Evolutionary conservation across 106 monocot species (phyloP).

Genomic region (Phalaenopsis equestris): DNA sequence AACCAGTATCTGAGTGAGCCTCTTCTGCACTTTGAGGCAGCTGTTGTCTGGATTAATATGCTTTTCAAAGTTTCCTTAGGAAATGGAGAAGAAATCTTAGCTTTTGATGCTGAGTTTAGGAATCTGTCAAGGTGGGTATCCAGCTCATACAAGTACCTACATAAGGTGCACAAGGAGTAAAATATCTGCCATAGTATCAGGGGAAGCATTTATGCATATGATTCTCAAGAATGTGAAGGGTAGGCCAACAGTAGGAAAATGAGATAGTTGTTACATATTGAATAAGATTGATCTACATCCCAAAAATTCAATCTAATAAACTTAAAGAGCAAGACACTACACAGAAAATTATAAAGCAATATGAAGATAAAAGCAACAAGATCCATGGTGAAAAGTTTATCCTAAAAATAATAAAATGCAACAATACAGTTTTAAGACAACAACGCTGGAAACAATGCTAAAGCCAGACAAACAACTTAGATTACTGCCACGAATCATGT

Average conservation of each 20-base stretch:
- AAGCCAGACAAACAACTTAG: not conserved
- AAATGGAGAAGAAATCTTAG: conserved; percentile 65
- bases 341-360: not conserved
- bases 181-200: not conserved
- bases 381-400: not conserved
- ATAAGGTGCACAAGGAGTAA: not conserved
- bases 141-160: conserved; percentile 70
- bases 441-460: not conserved
- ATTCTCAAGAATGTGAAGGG: not conserved
- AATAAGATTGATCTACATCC: not conserved
- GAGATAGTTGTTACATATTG: not conserved
- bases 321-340: not conserved
- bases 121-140: conserved; percentile 77
- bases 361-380: not conserved
- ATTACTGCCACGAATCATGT: too few relatives aligned
- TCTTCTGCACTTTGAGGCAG: conserved; percentile 70
- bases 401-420: not conserved
- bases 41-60: conserved; percentile 69
- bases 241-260: not conserved
- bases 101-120: conserved; percentile 53
- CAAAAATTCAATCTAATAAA: not conserved
- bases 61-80: conserved; percentile 32
- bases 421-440: not conserved
- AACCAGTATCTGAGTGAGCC: conserved; percentile 85
- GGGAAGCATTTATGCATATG: not conserved